Base-by-base conservation (phyloP, 805 yeast genomes). In the Zygoascus biomembranicola region DNA sequence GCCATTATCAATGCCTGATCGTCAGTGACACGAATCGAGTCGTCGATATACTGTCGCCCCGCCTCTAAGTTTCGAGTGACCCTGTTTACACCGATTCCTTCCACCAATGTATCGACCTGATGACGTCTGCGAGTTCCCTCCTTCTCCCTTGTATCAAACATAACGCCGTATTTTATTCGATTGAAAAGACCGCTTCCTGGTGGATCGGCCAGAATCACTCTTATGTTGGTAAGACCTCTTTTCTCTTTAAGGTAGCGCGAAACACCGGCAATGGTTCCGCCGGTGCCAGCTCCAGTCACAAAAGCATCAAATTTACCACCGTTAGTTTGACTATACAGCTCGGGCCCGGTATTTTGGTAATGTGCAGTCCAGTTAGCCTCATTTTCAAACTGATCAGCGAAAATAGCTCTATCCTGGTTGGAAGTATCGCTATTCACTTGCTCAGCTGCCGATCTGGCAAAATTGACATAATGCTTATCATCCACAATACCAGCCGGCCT, bases 401-500 rank as follows among this genome's bases (percentile, higher is more conserved):
- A 94, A 0, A 92, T 74, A 3, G 96, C 98, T 31, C 69, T 73
- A 6, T 76, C 61, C 0, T 59, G 54, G 43, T 73, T 73, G 8
- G 66, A 52, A 0, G 64, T 50, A 57, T 77, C 77, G 16, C 64
- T 50, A 41, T 66, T 66, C 47, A 79, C 72, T 11, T 64, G 69
- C n/a, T 73, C 71, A 2, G 95, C 87, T 2, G 85, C 81, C 4
- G 73, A 67, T 54, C 85, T 76, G 0, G 98, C 97, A 3, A 85
- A 84, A 65, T 92, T 94, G 43, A 90, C 96, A 64, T 94, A 92
- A 66, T 92, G 98, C 56, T 80, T 79, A 0, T 94, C 90, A 68
- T 94, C 98, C 14, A 90, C 97, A 47, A 92, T 94, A 5, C 96
- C 82, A 0, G 98, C 98, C 0, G 99, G 98, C 54, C 86, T 84